These are phyloP conservation scores for Podospora bellae-mahoneyi DNA, from an alignment of 495 filamentous ascomycete genomes.

Conservation along the genomic window DNA sequence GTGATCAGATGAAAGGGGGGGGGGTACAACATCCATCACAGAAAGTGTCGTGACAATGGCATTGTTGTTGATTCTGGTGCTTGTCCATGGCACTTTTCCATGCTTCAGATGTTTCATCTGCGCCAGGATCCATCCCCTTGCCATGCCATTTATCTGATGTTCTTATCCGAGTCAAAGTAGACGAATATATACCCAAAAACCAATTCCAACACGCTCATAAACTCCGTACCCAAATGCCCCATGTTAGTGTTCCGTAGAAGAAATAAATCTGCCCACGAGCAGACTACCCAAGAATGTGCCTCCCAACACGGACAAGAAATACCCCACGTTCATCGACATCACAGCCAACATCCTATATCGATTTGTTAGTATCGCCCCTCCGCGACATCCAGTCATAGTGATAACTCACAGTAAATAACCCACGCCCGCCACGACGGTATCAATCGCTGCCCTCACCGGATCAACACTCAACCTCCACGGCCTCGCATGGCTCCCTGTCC, in stretches of 20 bases:
- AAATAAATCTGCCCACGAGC: conserved; percentile 64
- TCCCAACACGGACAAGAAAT: conserved; percentile 80
- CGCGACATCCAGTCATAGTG: not conserved
- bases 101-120: too few species aligned
- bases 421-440: conserved; percentile 66
- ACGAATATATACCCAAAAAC: not conserved
- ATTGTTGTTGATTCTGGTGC: not conserved
- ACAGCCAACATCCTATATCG: conserved; percentile 84
- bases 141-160: not conserved
- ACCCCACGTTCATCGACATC: conserved; percentile 97
- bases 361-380: conserved; percentile 13
- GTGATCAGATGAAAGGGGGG: not conserved
- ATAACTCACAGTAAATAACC: conserved; percentile 82
- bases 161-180: not conserved
- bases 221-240: not conserved
- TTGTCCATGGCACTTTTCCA: not conserved
- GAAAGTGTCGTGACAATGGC: not conserved
- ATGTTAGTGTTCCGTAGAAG: conserved; percentile 34
- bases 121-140: not conserved
- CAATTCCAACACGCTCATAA: not conserved
- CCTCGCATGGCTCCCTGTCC: conserved; percentile 35
- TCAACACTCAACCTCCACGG: conserved; percentile 82
- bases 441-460: conserved; percentile 65
- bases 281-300: conserved; percentile 85
- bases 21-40: not conserved